phyloP scores from a whole-genome alignment of 2,329 filamentous ascomycete genomes.

The Cryphonectria radicalis region DNA sequence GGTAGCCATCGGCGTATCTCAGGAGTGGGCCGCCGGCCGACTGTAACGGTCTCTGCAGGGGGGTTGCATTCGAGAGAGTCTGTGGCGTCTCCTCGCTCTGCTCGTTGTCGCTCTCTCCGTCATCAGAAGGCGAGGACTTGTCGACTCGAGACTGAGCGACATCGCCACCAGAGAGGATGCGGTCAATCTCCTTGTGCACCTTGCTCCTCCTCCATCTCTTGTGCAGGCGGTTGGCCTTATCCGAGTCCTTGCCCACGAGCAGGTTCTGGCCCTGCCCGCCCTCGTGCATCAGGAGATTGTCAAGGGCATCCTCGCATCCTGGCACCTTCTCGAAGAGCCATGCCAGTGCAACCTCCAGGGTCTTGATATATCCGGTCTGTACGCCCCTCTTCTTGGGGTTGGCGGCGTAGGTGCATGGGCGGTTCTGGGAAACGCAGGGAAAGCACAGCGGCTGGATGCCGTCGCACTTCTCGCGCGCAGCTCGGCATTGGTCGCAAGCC shows the following conservation, averaged over 20 bases:
- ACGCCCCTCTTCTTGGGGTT: slow-evolving; percentile 78
- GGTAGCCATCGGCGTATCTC: background rate
- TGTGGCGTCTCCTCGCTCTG: slow-evolving; percentile 17
- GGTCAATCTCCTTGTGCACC: slow-evolving; percentile 66
- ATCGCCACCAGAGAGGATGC: slow-evolving; percentile 56
- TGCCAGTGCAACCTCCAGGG: slow-evolving; percentile 70
- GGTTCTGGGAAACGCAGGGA: slow-evolving; percentile 66
- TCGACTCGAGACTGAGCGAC: slow-evolving; percentile 39
- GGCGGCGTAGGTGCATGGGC: slow-evolving; percentile 72
- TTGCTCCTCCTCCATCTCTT: slow-evolving; percentile 66
- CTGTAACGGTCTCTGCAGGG: slow-evolving; percentile 1
- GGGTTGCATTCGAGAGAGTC: slow-evolving; percentile 1
- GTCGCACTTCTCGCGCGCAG: slow-evolving; percentile 73
- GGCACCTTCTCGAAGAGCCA: slow-evolving; percentile 67
- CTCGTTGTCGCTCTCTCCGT: slow-evolving; percentile 38
- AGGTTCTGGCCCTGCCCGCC: slow-evolving; percentile 48
- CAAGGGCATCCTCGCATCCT: slow-evolving; percentile 62
- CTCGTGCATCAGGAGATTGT: slow-evolving; percentile 54
- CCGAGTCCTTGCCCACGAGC: slow-evolving; percentile 56
- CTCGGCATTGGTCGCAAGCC: slow-evolving; percentile 71
- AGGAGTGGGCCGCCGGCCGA: background rate
- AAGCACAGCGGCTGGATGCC: slow-evolving; percentile 69
- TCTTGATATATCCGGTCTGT: slow-evolving; percentile 79
- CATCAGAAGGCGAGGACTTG: slow-evolving; percentile 37
- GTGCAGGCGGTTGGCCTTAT: slow-evolving; percentile 60